Base-by-base conservation (phyloP, 306 rosid genomes). In the Calophaca sinica region DNA sequence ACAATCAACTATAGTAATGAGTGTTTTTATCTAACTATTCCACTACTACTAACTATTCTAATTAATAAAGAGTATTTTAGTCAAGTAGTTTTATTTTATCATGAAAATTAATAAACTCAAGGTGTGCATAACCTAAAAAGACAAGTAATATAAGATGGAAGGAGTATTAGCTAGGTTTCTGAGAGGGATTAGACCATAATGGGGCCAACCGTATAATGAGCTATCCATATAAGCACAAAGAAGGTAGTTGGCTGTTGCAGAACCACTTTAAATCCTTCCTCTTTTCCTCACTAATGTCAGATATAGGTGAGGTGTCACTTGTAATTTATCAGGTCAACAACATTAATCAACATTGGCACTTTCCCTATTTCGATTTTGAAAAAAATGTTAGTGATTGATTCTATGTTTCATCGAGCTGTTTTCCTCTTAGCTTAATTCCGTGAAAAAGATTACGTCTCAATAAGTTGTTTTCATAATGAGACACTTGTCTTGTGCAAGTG, bases 121-220 rank as follows among this genome's bases (percentile, higher is more conserved):
- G 26, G 1, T 20, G 26, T 20, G 26, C 26, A 20, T 20, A 20
- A 20, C 1, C 26, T 20, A 20, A 20, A 20, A 20, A 20, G 1
- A 20, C 26, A 20, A 1, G 26, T 20, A 20, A 20, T 0, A 20
- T 20, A 1, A 20, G 26, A 20, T 1, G 1, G 26, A 20, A 1
- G 1, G 26, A 20, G 26, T 55, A 69, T 35, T 69, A 44, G 44
- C 58, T 73, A 54, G 29, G 73, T 68, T 73, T 44, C 1, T 60
- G 61, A 77, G 70, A 50, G 76, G 35, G 81, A 58, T 74, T 26
- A 31, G 73, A 53, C 77, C 29, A 66, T 29, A 44, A 71, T 74
- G 81, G 86, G 86, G 10, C 83, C 83, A 83, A 62, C 66, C 15
- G 15, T 59, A 52, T 53, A 74, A 79, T 68, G 80, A 69, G 75